Evolutionary conservation across 1,139 yeast genomes (phyloP).

Genomic region (Zhuliangozyma parablackwelliae): DNA sequence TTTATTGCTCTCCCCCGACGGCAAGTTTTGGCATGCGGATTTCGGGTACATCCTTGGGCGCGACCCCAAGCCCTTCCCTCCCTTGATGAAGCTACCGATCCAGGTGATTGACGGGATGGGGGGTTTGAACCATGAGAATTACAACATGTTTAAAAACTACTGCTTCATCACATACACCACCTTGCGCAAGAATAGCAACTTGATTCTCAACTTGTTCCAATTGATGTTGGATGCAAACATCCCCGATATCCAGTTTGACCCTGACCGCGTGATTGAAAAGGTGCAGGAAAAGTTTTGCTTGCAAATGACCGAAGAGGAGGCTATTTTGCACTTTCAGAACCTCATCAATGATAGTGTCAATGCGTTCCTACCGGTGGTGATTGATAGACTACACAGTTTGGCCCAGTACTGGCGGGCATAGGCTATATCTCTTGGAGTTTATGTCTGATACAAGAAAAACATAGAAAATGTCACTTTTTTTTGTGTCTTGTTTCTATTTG

Average conservation of each 20-base stretch:
- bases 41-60: constrained; percentile 94
- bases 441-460: not conserved
- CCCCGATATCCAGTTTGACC: constrained; percentile 77
- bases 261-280: constrained; percentile 74
- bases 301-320: constrained; percentile 93
- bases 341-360: constrained; percentile 90
- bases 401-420: constrained; percentile 97
- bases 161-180: constrained; percentile 95
- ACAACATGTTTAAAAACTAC: constrained; percentile 80
- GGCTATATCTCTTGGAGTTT: constrained; percentile 3
- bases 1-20: constrained; percentile 66
- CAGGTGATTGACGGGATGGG: constrained; percentile 99
- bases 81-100: constrained; percentile 94
- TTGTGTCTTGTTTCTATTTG: not conserved
- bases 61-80: constrained; percentile 98
- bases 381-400: constrained; percentile 88
- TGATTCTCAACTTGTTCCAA: constrained; percentile 86
- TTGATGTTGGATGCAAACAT: constrained; percentile 92
- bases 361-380: constrained; percentile 90
- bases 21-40: constrained; percentile 93
- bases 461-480: not conserved
- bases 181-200: constrained; percentile 79
- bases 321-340: constrained; percentile 88
- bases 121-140: constrained; percentile 80
- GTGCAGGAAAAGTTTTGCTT: constrained; percentile 92